These are phyloP conservation scores for Stemphylium vesicarium DNA, from an alignment of 2,329 filamentous ascomycete species.

Conservation along the genomic window DNA sequence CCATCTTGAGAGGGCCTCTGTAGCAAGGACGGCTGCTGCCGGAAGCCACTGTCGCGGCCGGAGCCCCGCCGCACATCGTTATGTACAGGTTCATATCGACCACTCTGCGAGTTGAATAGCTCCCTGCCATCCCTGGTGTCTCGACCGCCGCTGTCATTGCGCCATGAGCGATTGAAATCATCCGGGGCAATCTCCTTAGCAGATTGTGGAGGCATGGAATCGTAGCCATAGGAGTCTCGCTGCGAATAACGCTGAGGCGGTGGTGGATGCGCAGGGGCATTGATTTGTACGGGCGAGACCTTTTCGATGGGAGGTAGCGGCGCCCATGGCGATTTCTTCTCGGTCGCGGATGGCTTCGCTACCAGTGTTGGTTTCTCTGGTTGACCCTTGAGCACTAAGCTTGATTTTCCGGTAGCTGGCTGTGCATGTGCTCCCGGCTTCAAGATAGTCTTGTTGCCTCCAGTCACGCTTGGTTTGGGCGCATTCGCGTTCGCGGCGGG, in stretches of 20 bases:
- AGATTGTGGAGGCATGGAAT: slow-evolving; percentile 59
- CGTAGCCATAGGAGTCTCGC: slow-evolving; percentile 64
- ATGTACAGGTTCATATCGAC: slow-evolving; percentile 83
- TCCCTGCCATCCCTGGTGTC: slow-evolving; percentile 70
- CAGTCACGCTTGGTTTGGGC: slow-evolving; percentile 46
- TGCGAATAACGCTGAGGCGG: slow-evolving; percentile 57
- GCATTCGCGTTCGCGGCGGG: slow-evolving; percentile 29
- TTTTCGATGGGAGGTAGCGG: slow-evolving; percentile 83
- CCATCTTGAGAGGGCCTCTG: slow-evolving; percentile 72
- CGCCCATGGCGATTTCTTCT: slow-evolving; percentile 92
- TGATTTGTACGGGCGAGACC: slow-evolving; percentile 71
- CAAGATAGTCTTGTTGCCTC: slow-evolving; percentile 56
- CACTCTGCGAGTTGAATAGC: slow-evolving; percentile 93
- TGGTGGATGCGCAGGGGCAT: slow-evolving; percentile 56
- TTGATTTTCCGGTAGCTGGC: slow-evolving; percentile 51
- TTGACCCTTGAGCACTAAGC: slow-evolving; percentile 69
- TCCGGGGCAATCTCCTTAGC: slow-evolving; percentile 90
- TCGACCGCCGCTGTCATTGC: slow-evolving; percentile 65
- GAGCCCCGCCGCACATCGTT: slow-evolving; percentile 73
- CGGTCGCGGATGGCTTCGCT: slow-evolving; percentile 72
- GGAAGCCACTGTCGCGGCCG: slow-evolving; percentile 70
- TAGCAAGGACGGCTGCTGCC: slow-evolving; percentile 79
- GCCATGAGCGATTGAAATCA: slow-evolving; percentile 87
- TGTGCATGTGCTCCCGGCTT: slow-evolving; percentile 53
- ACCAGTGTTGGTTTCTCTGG: slow-evolving; percentile 75